Evolutionary conservation across 805 yeast genomes (phyloP).

Genomic region (Candida peoriensis): DNA sequence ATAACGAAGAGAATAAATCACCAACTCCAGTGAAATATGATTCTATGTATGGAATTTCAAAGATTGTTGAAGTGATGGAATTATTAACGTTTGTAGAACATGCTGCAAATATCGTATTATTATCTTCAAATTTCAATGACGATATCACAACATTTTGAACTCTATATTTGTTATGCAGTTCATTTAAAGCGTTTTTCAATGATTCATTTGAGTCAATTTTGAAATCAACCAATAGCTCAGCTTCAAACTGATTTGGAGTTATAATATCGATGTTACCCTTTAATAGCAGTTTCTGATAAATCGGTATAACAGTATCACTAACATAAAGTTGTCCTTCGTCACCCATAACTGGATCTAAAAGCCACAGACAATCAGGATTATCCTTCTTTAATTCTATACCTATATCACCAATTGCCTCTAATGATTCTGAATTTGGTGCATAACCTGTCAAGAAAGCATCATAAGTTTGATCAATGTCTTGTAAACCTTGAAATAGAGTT

Average conservation of each 20-base stretch:
- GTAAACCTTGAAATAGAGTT: conserved; percentile 35
- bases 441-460: conserved; percentile 64
- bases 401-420: conserved; percentile 37
- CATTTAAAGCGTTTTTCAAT: conserved; percentile 41
- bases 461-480: conserved; percentile 32
- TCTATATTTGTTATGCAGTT: conserved; percentile 42
- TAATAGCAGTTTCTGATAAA: conserved; percentile 42
- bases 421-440: conserved; percentile 51
- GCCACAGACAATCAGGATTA: conserved; percentile 39
- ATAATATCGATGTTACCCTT: conserved; percentile 56
- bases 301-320: conserved; percentile 52
- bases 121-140: conserved; percentile 37
- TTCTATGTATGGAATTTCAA: conserved; percentile 56
- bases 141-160: conserved; percentile 65
- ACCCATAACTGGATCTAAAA: conserved; percentile 78
- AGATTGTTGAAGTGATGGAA: conserved; percentile 19
- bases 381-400: conserved; percentile 31
- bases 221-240: conserved; percentile 60
- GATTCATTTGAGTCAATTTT: conserved; percentile 35
- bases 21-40: conserved; percentile 96
- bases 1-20: conserved; percentile 77
- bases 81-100: conserved; percentile 12
- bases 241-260: conserved; percentile 90
- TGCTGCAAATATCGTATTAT: conserved; percentile 12
- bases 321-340: conserved; percentile 72